phyloP scores from a whole-genome alignment of 345 rosid species.

The Murraya koenigii region DNA sequence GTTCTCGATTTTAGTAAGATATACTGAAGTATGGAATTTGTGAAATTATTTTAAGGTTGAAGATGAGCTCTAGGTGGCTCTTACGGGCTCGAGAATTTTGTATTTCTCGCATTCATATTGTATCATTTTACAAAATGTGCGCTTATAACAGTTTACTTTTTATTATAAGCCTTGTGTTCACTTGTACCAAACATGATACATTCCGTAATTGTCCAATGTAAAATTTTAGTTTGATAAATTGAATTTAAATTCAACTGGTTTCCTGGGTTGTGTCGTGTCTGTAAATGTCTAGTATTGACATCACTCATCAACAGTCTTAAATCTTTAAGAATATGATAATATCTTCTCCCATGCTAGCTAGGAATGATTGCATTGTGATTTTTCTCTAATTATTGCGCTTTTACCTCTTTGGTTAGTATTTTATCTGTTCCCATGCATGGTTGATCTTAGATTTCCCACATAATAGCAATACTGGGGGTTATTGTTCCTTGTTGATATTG shows the following conservation, averaged over 20 bases:
- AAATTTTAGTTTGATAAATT: background rate
- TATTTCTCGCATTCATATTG: background rate
- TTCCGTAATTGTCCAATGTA: too few relatives aligned
- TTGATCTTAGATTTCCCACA: background rate
- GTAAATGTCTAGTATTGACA: background rate
- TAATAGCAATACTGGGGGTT: background rate
- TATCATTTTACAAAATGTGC: too few relatives aligned
- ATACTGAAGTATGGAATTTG: background rate
- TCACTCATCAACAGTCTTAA: too few relatives aligned
- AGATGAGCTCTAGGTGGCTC: too few relatives aligned
- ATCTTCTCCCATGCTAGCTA: background rate
- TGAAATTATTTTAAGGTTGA: background rate
- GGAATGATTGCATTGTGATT: background rate
- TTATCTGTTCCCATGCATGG: background rate
- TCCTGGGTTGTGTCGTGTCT: rapidly evolving
- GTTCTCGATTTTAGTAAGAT: too few relatives aligned
- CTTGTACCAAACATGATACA: too few relatives aligned
- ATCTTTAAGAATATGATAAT: background rate
- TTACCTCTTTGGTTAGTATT: background rate
- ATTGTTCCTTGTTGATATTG: background rate
- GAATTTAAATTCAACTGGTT: background rate
- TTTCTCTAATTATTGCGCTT: background rate
- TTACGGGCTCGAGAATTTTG: background rate
- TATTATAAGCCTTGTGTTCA: background rate
- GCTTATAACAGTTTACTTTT: background rate